A percentile compares a stretch with the other conserved stretches of the same genome.
Conservation (phyloP, 106 monocot genomes). For the Cymbidium sinense region DNA sequence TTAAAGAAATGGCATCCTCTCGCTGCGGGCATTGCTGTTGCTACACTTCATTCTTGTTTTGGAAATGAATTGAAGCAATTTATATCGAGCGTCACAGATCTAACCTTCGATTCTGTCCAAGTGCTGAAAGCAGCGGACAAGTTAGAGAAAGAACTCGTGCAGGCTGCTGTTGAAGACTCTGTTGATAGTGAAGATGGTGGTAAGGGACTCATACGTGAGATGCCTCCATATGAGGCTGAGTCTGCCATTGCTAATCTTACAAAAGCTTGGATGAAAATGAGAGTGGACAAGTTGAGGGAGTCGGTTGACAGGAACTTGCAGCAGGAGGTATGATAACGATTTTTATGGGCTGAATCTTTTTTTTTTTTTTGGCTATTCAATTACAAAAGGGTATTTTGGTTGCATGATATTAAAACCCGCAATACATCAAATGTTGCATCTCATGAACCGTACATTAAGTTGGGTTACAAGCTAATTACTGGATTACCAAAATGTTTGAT, state of each 20-base stretch:
- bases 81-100: slow-evolving; percentile 60
- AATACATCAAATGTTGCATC: not conserved
- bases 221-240: slow-evolving; percentile 95
- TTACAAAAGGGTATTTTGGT: not conserved
- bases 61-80: slow-evolving; percentile 95
- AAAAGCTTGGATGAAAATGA: slow-evolving; percentile 70
- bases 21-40: slow-evolving; percentile 91
- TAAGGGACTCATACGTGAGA: slow-evolving; percentile 83
- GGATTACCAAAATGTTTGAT: not conserved
- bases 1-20: slow-evolving; percentile 90
- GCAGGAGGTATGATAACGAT: slow-evolving; percentile 62
- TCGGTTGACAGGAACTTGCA: slow-evolving; percentile 82
- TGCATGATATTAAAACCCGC: not conserved
- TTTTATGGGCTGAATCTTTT: not conserved
- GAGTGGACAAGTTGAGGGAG: slow-evolving; percentile 65
- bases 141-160: slow-evolving; percentile 87
- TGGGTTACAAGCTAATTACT: not conserved
- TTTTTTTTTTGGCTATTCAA: not conserved
- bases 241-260: slow-evolving; percentile 68
- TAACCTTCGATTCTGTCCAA: slow-evolving; percentile 77
- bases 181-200: slow-evolving; percentile 99
- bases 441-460: not conserved
- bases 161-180: slow-evolving; percentile 88
- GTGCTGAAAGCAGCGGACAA: slow-evolving; percentile 92
- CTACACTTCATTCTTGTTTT: slow-evolving; percentile 92